Conservation (phyloP, 2,329 filamentous ascomycete species). For the Colletotrichum lupini region DNA sequence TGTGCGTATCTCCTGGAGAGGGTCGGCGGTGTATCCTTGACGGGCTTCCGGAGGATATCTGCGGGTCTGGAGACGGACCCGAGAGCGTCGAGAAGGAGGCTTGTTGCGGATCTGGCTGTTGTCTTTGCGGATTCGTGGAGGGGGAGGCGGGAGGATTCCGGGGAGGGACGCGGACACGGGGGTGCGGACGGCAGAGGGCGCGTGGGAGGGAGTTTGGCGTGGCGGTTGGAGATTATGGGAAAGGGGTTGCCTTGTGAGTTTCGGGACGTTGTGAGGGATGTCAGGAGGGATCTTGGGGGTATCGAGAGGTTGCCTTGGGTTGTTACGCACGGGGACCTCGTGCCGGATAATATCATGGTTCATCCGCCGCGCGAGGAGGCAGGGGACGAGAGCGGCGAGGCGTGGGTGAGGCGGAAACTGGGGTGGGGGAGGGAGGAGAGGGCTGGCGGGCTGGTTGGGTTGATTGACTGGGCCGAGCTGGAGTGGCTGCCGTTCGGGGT, state of each 20-base stretch:
- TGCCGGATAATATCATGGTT: slow-evolving; percentile 68
- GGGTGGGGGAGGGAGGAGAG: neutral
- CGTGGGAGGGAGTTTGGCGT: slow-evolving; percentile 54
- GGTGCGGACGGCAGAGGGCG: slow-evolving; percentile 39
- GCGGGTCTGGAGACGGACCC: neutral
- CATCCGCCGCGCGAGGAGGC: slow-evolving; percentile 40
- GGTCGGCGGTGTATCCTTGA: slow-evolving; percentile 54
- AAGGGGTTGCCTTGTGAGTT: slow-evolving; percentile 49
- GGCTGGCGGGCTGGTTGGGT: slow-evolving; percentile 58
- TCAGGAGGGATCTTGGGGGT: slow-evolving; percentile 43
- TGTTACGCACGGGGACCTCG: slow-evolving; percentile 70
- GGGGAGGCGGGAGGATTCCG: slow-evolving; percentile 27
- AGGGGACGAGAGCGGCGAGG: neutral
- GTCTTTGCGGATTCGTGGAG: slow-evolving; percentile 53
- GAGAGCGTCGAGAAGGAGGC: slow-evolving; percentile 38
- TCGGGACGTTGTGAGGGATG: slow-evolving; percentile 38
- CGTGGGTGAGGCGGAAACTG: neutral
- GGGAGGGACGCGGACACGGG: neutral
- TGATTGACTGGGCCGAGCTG: slow-evolving; percentile 74
- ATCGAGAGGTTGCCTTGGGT: slow-evolving; percentile 62
- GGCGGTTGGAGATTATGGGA: slow-evolving; percentile 51
- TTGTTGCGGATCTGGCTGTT: slow-evolving; percentile 55
- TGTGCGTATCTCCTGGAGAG: slow-evolving; percentile 55
- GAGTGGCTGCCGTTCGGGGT: slow-evolving; percentile 70
- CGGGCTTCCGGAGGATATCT: slow-evolving; percentile 41